Conservation (phyloP, 1,284 basidiomycete species). For the Sparassis latifolia region DNA sequence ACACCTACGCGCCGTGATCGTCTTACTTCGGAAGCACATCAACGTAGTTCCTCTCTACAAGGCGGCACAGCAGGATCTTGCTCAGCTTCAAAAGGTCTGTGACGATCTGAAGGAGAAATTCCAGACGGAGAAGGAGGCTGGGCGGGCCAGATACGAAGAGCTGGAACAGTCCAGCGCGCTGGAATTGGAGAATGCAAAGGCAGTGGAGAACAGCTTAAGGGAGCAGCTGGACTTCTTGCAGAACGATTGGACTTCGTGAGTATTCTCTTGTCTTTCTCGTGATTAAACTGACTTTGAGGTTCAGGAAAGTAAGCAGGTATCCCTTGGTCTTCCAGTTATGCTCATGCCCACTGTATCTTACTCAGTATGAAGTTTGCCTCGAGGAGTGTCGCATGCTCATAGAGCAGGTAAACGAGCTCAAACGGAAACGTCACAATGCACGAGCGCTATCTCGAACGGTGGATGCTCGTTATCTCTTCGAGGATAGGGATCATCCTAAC, state of each 20-base stretch:
- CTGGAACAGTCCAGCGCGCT: slow-evolving; percentile 22
- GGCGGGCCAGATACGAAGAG: slow-evolving; percentile 17
- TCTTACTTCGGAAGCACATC: slow-evolving; percentile 15
- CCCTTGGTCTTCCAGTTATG: background rate
- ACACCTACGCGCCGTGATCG: slow-evolving; percentile 18
- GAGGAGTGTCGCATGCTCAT: slow-evolving; percentile 25
- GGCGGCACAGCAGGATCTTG: slow-evolving; percentile 10
- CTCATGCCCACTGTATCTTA: background rate
- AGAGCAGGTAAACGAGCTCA: slow-evolving; percentile 23
- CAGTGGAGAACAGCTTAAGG: slow-evolving; percentile 29
- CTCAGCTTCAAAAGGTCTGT: slow-evolving; percentile 11
- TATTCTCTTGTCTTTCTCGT: background rate
- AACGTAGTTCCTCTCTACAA: slow-evolving; percentile 11
- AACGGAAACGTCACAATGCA: slow-evolving; percentile 13
- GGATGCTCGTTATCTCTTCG: slow-evolving; percentile 25
- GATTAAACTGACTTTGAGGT: slow-evolving; percentile 7
- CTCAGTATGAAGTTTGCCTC: slow-evolving; percentile 26
- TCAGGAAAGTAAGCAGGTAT: slow-evolving; percentile 32
- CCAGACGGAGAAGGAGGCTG: slow-evolving; percentile 6
- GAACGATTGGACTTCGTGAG: slow-evolving; percentile 34
- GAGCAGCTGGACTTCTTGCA: slow-evolving; percentile 30
- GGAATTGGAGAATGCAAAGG: slow-evolving; percentile 31
- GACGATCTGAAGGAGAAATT: slow-evolving; percentile 16
- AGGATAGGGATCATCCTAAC: slow-evolving; percentile 19
- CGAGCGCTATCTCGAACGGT: slow-evolving; percentile 17